phyloP scores from a whole-genome alignment of 164 flowering plant species.

The Protea cynaroides region DNA sequence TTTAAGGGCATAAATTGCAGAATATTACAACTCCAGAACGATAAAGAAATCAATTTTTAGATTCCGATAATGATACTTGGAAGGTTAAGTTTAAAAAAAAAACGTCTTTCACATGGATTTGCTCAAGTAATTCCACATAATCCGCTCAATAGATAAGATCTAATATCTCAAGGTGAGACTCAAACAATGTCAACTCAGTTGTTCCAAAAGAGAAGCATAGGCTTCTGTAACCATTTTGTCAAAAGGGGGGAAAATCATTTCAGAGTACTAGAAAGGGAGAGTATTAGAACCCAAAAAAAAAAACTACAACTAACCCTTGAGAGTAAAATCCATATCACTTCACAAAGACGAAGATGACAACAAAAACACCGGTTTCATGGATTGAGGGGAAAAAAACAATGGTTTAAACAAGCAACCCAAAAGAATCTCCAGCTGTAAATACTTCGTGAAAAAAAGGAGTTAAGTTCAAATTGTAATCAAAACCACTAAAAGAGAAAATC shows the following conservation, averaged over 20 bases:
- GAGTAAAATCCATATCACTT: too few species aligned
- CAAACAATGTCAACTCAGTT: background rate
- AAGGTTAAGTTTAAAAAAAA: conserved; percentile 9
- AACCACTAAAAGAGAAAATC: background rate
- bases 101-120: conserved; percentile 5
- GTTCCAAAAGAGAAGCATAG: background rate
- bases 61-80: conserved; percentile 9
- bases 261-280: too few species aligned
- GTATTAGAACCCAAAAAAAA: too few species aligned
- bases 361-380: too few species aligned
- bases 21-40: conserved; percentile 18
- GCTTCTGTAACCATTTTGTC: background rate
- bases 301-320: too few species aligned
- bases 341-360: too few species aligned
- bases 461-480: background rate
- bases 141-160: background rate
- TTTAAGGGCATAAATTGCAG: conserved; percentile 15
- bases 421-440: too few species aligned
- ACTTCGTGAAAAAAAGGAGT: too few species aligned
- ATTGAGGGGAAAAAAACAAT: too few species aligned
- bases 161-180: background rate
- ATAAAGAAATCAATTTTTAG: background rate
- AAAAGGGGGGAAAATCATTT: too few species aligned
- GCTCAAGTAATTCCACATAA: background rate
- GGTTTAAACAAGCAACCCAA: too few species aligned